Conservation (phyloP, 2,329 filamentous ascomycete genomes). For the Claviceps humidiphila region DNA sequence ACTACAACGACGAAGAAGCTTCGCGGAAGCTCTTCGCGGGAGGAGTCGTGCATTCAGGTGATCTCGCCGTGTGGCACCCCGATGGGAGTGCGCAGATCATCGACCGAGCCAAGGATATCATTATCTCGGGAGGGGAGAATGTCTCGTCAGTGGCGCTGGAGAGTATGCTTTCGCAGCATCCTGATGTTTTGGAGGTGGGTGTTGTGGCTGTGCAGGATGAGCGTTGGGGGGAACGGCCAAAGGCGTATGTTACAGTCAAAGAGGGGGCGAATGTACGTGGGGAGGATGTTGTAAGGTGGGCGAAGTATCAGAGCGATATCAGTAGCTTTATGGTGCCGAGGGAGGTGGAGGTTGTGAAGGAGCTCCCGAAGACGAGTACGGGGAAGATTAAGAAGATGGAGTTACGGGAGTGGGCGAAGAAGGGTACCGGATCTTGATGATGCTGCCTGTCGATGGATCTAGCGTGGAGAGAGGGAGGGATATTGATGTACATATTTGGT, state of each 20-base stretch:
- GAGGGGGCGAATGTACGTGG: slow-evolving; percentile 34
- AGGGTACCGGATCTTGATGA: slow-evolving; percentile 9
- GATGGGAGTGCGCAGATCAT: slow-evolving; percentile 87
- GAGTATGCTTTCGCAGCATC: slow-evolving; percentile 76
- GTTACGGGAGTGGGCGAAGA: slow-evolving; percentile 64
- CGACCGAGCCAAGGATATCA: slow-evolving; percentile 93
- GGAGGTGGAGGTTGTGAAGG: slow-evolving; percentile 64
- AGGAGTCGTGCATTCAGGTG: slow-evolving; percentile 76
- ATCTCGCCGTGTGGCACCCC: slow-evolving; percentile 83
- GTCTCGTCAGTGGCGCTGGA: slow-evolving; percentile 91
- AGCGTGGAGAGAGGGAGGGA: background rate
- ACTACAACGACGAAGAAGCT: slow-evolving; percentile 80
- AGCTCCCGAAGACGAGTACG: slow-evolving; percentile 92
- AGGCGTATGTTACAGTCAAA: slow-evolving; percentile 80
- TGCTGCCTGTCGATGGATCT: background rate
- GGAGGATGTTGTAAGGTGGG: slow-evolving; percentile 72
- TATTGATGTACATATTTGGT: too few species aligned
- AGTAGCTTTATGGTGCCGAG: slow-evolving; percentile 78
- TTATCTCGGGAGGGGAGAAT: slow-evolving; percentile 95
- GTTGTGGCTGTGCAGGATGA: slow-evolving; percentile 78
- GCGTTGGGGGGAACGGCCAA: slow-evolving; percentile 93
- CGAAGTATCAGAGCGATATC: slow-evolving; percentile 65
- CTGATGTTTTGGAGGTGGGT: slow-evolving; percentile 78
- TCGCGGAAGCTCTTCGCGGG: slow-evolving; percentile 79
- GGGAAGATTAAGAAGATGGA: slow-evolving; percentile 96